Conservation (phyloP, 768 basidiomycete species). For the Termitomyces sp. region DNA sequence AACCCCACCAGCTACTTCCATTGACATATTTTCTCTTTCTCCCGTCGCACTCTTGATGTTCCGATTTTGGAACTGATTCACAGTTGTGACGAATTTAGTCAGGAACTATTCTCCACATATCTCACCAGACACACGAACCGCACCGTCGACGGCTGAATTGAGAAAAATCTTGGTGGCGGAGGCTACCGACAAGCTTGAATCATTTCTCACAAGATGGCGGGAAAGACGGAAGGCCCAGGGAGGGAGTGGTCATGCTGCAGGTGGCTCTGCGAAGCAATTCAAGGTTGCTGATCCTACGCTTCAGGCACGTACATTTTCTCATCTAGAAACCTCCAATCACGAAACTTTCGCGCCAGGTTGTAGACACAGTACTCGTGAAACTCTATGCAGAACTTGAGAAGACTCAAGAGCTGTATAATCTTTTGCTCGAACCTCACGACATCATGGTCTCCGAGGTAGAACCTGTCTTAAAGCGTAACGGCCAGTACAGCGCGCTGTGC, state of each 20-base stretch:
- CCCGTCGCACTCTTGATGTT: conserved; percentile 25
- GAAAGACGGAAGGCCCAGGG: conserved; percentile 34
- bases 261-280: conserved; percentile 3
- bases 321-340: neutral
- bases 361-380: conserved; percentile 81
- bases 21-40: conserved; percentile 23
- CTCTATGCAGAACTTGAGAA: conserved; percentile 60
- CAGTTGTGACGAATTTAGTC: conserved; percentile 87
- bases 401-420: conserved; percentile 51
- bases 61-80: conserved; percentile 60
- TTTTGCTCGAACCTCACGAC: conserved; percentile 50
- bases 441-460: conserved; percentile 62
- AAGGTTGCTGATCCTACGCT: conserved; percentile 5
- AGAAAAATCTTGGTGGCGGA: conserved; percentile 54
- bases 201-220: conserved; percentile 59
- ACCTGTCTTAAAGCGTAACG: conserved; percentile 38
- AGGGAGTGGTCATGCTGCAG: conserved; percentile 11
- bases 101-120: conserved; percentile 89
- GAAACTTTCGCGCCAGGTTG: conserved; percentile 36
- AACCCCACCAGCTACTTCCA: conserved; percentile 13
- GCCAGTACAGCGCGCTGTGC: conserved; percentile 57
- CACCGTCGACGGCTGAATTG: conserved; percentile 68
- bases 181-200: conserved; percentile 72
- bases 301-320: conserved; percentile 10
- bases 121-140: conserved; percentile 56